Evolutionary conservation across 768 basidiomycete species (phyloP).

Genomic region (Suillus decipiens): DNA sequence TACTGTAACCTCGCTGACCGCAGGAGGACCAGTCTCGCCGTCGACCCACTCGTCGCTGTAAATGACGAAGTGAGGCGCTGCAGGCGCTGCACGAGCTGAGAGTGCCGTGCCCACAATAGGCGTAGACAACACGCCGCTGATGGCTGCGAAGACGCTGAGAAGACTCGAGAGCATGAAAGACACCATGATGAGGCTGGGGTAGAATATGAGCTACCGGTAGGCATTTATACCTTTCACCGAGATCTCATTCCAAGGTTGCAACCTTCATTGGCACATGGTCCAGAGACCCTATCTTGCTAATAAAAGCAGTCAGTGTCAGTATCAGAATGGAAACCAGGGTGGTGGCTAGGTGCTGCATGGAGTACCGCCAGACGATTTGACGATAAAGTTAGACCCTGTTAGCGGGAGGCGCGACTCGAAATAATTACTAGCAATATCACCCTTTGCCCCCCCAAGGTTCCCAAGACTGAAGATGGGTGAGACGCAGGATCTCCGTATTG

Average conservation of each 20-base stretch:
- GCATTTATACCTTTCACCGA: slow-evolving; percentile 10
- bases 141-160: slow-evolving; percentile 2
- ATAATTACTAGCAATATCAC: neutral
- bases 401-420: neutral
- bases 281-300: neutral
- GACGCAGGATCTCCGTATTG: neutral
- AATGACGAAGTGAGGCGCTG: slow-evolving; percentile 41
- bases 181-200: slow-evolving; percentile 4
- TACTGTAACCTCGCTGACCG: slow-evolving; percentile 34
- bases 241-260: neutral
- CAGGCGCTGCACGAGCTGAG: slow-evolving; percentile 17
- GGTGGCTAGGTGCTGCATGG: neutral
- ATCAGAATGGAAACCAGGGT: neutral
- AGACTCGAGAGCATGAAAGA: slow-evolving; percentile 11
- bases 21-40: slow-evolving; percentile 41
- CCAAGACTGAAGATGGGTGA: neutral
- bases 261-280: slow-evolving; percentile 1
- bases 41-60: slow-evolving; percentile 41
- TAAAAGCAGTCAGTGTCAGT: neutral
- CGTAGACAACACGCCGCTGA: slow-evolving; percentile 3
- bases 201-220: neutral
- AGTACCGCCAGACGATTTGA: neutral
- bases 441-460: neutral
- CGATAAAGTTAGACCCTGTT: slow-evolving; percentile 2
- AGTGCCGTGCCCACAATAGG: neutral